A percentile compares a stretch with the other conserved stretches of the same genome.
phyloP scores from a whole-genome alignment of 2,329 filamentous ascomycete genomes.

The Amphichorda felina region DNA sequence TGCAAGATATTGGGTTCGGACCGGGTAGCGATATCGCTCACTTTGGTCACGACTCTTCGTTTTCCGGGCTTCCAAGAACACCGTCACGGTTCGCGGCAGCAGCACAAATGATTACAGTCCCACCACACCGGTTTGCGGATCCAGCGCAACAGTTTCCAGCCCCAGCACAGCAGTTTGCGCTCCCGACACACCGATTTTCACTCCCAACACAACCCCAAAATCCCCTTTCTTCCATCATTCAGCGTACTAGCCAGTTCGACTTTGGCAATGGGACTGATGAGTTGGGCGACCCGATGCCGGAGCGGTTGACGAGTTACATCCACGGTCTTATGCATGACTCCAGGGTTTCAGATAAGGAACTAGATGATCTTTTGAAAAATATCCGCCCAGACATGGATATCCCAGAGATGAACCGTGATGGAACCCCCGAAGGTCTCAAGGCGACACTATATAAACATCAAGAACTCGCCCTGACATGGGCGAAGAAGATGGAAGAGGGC shows the following conservation, averaged over 20 bases:
- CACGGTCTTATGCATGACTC: conserved; percentile 24
- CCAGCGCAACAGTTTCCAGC: no score
- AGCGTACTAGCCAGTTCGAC: conserved; percentile 23
- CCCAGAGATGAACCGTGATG: conserved; percentile 47
- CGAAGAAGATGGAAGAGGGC: conserved; percentile 67
- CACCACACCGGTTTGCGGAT: no score
- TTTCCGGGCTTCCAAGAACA: no score
- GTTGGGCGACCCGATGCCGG: conserved; percentile 21
- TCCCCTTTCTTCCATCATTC: conserved; percentile 21
- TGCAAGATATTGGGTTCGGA: no score
- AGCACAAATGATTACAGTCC: no score
- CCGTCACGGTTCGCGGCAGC: no score
- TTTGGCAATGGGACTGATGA: conserved; percentile 20
- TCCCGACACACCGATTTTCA: not conserved
- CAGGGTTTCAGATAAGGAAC: conserved; percentile 42
- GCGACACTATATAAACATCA: conserved; percentile 71
- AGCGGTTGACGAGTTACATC: conserved; percentile 18
- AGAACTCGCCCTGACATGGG: conserved; percentile 71
- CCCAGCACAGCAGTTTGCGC: not conserved
- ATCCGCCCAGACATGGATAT: conserved; percentile 63
- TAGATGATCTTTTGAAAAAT: conserved; percentile 58
- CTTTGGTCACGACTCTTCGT: no score
- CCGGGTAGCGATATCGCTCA: no score
- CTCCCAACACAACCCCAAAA: not conserved
- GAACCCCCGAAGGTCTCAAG: conserved; percentile 57